Evolutionary conservation across 306 rosid genomes (phyloP).

Genomic region (Vicia faba): DNA sequence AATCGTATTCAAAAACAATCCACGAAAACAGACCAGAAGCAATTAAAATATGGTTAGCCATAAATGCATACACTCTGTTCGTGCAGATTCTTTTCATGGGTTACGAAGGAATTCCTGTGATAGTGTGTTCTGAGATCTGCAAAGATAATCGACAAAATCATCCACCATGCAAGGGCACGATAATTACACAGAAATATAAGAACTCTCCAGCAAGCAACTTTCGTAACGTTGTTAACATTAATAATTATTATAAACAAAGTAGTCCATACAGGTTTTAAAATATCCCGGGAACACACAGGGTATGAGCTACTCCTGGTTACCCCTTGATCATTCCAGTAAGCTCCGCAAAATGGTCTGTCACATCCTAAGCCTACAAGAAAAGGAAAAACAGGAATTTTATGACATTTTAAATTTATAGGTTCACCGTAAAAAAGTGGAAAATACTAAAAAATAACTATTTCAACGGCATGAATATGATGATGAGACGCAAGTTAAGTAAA

Average conservation of each 20-base stretch:
- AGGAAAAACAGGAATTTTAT: constrained; percentile 16
- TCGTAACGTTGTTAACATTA: background rate
- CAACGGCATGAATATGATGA: constrained; percentile 12
- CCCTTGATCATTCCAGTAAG: constrained; percentile 73
- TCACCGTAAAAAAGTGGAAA: constrained; percentile 34
- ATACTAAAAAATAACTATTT: constrained; percentile 19
- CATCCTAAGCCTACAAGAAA: constrained; percentile 73
- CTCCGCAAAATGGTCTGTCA: constrained; percentile 88
- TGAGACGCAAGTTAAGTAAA: constrained; percentile 21
- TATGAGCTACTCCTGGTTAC: constrained; percentile 48
- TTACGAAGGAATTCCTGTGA: constrained; percentile 63
- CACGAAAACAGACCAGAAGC: constrained; percentile 19
- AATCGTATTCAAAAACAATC: constrained; percentile 14
- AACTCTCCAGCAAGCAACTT: constrained; percentile 6
- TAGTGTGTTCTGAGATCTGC: constrained; percentile 65
- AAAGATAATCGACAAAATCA: constrained; percentile 33
- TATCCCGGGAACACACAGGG: constrained; percentile 63
- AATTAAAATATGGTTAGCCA: constrained; percentile 3
- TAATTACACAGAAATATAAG: constrained; percentile 19
- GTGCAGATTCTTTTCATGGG: constrained; percentile 78
- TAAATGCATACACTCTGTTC: constrained; percentile 65
- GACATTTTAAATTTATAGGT: constrained; percentile 22
- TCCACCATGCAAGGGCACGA: constrained; percentile 15
- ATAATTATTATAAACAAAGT: constrained; percentile 23
- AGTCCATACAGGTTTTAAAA: constrained; percentile 66